phyloP scores from a whole-genome alignment of 306 rosid genomes.

The Begonia peltatifolia region DNA sequence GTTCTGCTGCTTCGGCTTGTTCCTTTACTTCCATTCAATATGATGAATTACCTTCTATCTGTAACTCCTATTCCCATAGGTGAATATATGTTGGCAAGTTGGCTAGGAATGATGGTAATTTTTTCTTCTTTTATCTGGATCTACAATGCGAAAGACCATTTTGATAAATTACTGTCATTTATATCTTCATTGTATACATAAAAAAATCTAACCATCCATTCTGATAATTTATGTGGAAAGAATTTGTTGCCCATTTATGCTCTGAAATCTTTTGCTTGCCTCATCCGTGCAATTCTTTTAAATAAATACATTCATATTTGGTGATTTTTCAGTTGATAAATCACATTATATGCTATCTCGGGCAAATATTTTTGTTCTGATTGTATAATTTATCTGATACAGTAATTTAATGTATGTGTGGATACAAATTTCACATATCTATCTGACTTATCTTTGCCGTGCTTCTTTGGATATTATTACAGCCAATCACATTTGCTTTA shows the following conservation, averaged over 20 bases:
- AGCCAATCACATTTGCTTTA: constrained; percentile 85
- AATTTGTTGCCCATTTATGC: no score
- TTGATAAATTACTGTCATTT: no score
- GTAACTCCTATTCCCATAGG: constrained; percentile 83
- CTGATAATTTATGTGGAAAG: no score
- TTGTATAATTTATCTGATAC: not conserved
- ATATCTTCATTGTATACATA: no score
- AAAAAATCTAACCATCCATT: no score
- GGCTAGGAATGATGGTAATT: constrained; percentile 97
- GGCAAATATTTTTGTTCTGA: no score
- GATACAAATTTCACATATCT: not conserved
- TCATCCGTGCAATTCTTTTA: no score
- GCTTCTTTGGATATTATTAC: constrained; percentile 18
- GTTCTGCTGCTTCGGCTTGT: constrained; percentile 88
- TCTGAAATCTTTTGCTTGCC: no score
- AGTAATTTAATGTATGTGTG: not conserved
- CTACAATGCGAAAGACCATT: no score
- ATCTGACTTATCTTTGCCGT: not conserved
- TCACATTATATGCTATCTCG: no score
- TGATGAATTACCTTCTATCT: constrained; percentile 78
- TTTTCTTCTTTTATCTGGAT: constrained; percentile 4
- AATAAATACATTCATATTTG: no score
- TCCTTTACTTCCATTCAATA: constrained; percentile 87
- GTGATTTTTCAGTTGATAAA: no score
- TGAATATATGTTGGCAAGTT: constrained; percentile 84